These are phyloP conservation scores for Hypoxylon intermedium DNA, from an alignment of 495 filamentous ascomycete genomes.

Conservation along the genomic window DNA sequence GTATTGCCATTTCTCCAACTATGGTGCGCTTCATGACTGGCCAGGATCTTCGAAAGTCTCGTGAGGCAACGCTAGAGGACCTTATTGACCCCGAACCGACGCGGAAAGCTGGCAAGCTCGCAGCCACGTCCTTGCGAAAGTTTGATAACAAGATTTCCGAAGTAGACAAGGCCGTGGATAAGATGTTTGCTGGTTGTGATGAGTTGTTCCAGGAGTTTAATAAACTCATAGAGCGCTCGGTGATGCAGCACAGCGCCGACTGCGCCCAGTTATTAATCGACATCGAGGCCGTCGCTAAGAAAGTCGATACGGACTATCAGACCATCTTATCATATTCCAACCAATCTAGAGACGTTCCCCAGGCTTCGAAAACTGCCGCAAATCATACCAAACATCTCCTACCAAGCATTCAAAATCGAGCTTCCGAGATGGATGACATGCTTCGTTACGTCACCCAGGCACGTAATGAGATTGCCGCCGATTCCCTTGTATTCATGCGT, in stretches of 20 bases:
- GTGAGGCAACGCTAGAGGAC: slow-evolving; percentile 67
- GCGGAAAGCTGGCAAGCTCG: slow-evolving; percentile 65
- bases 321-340: slow-evolving; percentile 72
- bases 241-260: slow-evolving; percentile 49
- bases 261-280: slow-evolving; percentile 72
- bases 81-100: slow-evolving; percentile 73
- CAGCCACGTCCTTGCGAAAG: slow-evolving; percentile 52
- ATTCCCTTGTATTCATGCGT: slow-evolving; percentile 75
- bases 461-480: slow-evolving; percentile 63
- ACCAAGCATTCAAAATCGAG: slow-evolving; percentile 76
- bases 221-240: slow-evolving; percentile 54
- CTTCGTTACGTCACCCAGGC: slow-evolving; percentile 69
- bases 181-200: slow-evolving; percentile 54
- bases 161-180: slow-evolving; percentile 54
- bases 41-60: slow-evolving; percentile 47
- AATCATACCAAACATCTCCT: slow-evolving; percentile 85
- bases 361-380: slow-evolving; percentile 84
- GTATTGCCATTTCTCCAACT: slow-evolving; percentile 60
- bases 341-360: slow-evolving; percentile 73
- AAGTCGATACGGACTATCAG: slow-evolving; percentile 86
- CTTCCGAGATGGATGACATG: slow-evolving; percentile 76
- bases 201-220: slow-evolving; percentile 58
- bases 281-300: slow-evolving; percentile 82
- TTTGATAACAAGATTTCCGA: slow-evolving; percentile 55
- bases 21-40: slow-evolving; percentile 64